These are phyloP conservation scores for Candida sonorensis DNA, from an alignment of 805 yeast genomes.

Conservation along the genomic window DNA sequence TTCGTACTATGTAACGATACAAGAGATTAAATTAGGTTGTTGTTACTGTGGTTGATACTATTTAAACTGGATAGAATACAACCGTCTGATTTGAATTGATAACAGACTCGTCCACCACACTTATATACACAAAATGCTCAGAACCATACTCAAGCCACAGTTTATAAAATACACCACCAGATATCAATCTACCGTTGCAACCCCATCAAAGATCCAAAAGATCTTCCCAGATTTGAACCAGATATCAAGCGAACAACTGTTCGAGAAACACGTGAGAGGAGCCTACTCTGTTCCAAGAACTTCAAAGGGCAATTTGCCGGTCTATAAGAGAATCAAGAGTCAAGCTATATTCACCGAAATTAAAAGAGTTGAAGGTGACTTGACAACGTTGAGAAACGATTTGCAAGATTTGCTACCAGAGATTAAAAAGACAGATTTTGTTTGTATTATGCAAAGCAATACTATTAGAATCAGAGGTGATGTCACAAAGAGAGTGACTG, in stretches of 20 bases:
- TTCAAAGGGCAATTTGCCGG: constrained; percentile 68
- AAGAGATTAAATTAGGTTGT: no score
- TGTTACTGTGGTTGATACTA: no score
- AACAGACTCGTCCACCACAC: no score
- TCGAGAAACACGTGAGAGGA: constrained; percentile 28
- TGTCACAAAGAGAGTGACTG: constrained; percentile 28
- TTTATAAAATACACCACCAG: neutral
- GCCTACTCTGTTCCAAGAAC: constrained; percentile 44
- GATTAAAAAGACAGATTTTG: constrained; percentile 37
- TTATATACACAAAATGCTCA: neutral
- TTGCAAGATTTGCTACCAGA: constrained; percentile 44
- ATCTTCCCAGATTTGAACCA: constrained; percentile 23
- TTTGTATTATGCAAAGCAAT: constrained; percentile 42
- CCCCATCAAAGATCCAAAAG: no score
- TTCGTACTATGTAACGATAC: no score
- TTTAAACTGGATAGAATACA: no score
- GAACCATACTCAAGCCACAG: neutral
- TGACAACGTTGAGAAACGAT: constrained; percentile 59
- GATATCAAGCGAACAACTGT: constrained; percentile 18
- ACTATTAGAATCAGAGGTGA: constrained; percentile 51
- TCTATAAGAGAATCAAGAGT: constrained; percentile 62
- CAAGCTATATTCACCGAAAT: constrained; percentile 65
- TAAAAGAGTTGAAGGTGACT: constrained; percentile 64
- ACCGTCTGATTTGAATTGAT: no score
- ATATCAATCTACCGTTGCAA: no score